phyloP scores from a whole-genome alignment of 2,329 filamentous ascomycete genomes.

The Xylariaceae sp. region DNA sequence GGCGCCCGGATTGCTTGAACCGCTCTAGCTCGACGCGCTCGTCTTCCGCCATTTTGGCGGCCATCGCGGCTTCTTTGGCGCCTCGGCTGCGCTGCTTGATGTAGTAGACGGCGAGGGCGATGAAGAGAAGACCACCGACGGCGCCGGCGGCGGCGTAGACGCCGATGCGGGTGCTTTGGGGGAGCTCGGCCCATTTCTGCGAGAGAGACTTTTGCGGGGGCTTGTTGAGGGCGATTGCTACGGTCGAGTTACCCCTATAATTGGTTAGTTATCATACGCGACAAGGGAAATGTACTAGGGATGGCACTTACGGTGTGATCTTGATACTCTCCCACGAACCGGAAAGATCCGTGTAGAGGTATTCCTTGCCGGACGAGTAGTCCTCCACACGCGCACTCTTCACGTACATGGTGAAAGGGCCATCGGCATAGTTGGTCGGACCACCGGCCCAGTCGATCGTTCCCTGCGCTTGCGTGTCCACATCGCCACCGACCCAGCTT shows the following conservation, averaged over 20 bases:
- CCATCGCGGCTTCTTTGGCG: constrained; percentile 44
- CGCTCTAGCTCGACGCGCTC: constrained; percentile 49
- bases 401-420: constrained; percentile 70
- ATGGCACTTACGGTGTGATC: constrained; percentile 41
- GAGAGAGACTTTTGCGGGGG: constrained; percentile 38
- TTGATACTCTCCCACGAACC: constrained; percentile 63
- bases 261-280: not conserved
- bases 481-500: constrained; percentile 60
- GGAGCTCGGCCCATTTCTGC: constrained; percentile 52
- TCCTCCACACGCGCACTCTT: constrained; percentile 53
- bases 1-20: constrained; percentile 42
- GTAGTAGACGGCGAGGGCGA: constrained; percentile 46
- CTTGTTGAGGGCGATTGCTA: constrained; percentile 40
- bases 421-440: constrained; percentile 57
- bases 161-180: constrained; percentile 45
- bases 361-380: constrained; percentile 58
- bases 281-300: not conserved
- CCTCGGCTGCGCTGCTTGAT: constrained; percentile 51
- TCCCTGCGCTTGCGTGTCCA: constrained; percentile 43
- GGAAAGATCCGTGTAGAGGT: constrained; percentile 56
- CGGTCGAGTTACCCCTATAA: constrained; percentile 53
- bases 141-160: constrained; percentile 47
- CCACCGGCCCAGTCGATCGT: constrained; percentile 68
- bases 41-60: constrained; percentile 39
- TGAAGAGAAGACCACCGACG: constrained; percentile 34